These are phyloP conservation scores for Diaporthe vaccinii DNA, from an alignment of 2,329 filamentous ascomycete genomes.

Conservation along the genomic window DNA sequence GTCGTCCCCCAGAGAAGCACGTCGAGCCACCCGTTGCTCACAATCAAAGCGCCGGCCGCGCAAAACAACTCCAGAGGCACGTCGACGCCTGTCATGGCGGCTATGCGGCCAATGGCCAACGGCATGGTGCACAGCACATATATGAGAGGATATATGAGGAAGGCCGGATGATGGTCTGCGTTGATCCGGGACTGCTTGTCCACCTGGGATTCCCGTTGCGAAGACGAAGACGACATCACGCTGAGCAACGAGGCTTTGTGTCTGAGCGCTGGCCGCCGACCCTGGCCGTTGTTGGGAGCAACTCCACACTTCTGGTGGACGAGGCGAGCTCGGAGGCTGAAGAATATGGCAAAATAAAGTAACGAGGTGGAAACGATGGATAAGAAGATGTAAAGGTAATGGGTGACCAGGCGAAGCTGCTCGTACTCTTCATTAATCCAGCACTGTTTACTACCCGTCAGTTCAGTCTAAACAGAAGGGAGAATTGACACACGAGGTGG, in stretches of 20 bases:
- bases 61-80: conserved; percentile 64
- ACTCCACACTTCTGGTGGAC: conserved; percentile 3
- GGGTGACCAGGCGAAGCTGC: conserved; percentile 67
- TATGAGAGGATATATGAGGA: conserved; percentile 73
- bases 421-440: conserved; percentile 70
- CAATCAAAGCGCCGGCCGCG: conserved; percentile 65
- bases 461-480: not conserved
- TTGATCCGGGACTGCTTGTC: not conserved
- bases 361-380: conserved; percentile 51
- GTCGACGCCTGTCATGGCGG: conserved; percentile 63
- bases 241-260: conserved; percentile 24
- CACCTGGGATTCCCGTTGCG: not conserved
- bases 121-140: conserved; percentile 74
- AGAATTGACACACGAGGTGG: not conserved
- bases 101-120: conserved; percentile 70
- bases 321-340: conserved; percentile 48
- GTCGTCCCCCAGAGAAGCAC: conserved; percentile 50
- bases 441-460: conserved; percentile 57
- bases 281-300: not conserved
- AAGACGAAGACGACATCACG: conserved; percentile 5
- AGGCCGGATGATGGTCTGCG: conserved; percentile 53
- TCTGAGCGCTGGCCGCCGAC: conserved; percentile 4
- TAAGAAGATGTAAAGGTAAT: conserved; percentile 74
- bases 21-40: conserved; percentile 58
- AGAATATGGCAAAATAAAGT: conserved; percentile 54